phyloP scores from a whole-genome alignment of 2,329 filamentous ascomycete genomes.

The Triangularia setosa region DNA sequence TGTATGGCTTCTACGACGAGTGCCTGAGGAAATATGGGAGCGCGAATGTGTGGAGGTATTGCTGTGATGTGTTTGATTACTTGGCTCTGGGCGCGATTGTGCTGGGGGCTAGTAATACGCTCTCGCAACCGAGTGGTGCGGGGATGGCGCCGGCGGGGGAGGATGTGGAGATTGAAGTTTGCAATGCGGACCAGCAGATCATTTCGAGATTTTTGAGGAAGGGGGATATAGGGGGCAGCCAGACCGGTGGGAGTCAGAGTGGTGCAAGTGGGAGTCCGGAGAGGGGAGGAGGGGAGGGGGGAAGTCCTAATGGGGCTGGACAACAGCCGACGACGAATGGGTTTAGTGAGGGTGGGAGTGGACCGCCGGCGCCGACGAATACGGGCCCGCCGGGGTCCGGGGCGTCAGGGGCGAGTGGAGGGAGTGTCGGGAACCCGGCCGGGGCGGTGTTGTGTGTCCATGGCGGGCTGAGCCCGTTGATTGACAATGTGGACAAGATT shows the following conservation, averaged over 20 bases:
- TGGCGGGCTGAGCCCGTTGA: constrained; percentile 83
- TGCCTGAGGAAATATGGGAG: constrained; percentile 94
- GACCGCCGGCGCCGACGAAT: constrained; percentile 36
- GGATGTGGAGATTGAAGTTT: constrained; percentile 88
- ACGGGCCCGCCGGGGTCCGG: constrained; percentile 76
- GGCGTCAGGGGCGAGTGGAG: constrained; percentile 65
- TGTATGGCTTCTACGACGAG: constrained; percentile 98
- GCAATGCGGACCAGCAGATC: constrained; percentile 77
- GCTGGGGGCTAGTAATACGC: constrained; percentile 72
- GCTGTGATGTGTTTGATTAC: constrained; percentile 97
- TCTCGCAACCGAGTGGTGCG: constrained; percentile 43
- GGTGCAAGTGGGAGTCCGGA: constrained; percentile 7
- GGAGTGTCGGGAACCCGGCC: constrained; percentile 62
- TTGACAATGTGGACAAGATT: constrained; percentile 95
- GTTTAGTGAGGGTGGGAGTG: constrained; percentile 24
- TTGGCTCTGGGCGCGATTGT: constrained; percentile 86
- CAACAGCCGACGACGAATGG: constrained; percentile 12
- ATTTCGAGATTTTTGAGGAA: constrained; percentile 67
- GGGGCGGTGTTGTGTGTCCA: constrained; percentile 94
- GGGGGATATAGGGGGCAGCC: constrained; percentile 22
- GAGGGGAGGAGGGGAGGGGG: constrained; percentile 24
- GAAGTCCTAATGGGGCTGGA: background rate
- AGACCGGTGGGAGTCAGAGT: constrained; percentile 22
- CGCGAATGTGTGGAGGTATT: constrained; percentile 95
- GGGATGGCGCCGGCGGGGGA: constrained; percentile 47